These are phyloP conservation scores for Orbilia oligospora DNA, from an alignment of 2,329 filamentous ascomycete species.

Conservation along the genomic window DNA sequence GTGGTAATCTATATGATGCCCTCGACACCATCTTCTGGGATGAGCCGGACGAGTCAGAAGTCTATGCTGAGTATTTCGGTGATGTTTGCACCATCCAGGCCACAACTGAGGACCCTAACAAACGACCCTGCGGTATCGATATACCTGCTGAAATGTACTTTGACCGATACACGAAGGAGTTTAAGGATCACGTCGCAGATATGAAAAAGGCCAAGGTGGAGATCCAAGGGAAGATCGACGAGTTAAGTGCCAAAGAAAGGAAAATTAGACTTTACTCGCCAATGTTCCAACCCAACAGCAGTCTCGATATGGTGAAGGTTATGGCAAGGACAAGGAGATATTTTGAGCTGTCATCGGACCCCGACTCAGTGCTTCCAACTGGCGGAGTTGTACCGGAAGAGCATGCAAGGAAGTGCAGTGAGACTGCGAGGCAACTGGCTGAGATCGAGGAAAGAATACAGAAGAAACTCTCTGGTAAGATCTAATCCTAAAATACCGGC, in stretches of 20 bases:
- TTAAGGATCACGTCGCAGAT: conserved; percentile 59
- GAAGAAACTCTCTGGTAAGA: conserved; percentile 62
- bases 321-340: conserved; percentile 36
- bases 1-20: conserved; percentile 62
- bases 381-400: conserved; percentile 46
- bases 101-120: conserved; percentile 50
- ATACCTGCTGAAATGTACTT: conserved; percentile 62
- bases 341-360: conserved; percentile 55
- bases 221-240: conserved; percentile 61
- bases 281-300: conserved; percentile 38
- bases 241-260: conserved; percentile 62
- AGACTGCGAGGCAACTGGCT: conserved; percentile 60
- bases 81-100: conserved; percentile 62
- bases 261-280: conserved; percentile 61
- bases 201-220: conserved; percentile 61
- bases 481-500: too few species aligned
- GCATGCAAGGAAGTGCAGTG: conserved; percentile 47
- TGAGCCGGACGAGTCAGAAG: conserved; percentile 53
- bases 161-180: conserved; percentile 63
- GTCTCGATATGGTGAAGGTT: conserved; percentile 57
- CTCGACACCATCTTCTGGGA: conserved; percentile 62
- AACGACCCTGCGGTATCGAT: conserved; percentile 60
- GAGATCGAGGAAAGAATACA: conserved; percentile 62
- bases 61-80: conserved; percentile 62
- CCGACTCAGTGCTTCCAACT: conserved; percentile 37